Base-by-base conservation (phyloP, 1,284 basidiomycete genomes). In the Puccinia horiana region DNA sequence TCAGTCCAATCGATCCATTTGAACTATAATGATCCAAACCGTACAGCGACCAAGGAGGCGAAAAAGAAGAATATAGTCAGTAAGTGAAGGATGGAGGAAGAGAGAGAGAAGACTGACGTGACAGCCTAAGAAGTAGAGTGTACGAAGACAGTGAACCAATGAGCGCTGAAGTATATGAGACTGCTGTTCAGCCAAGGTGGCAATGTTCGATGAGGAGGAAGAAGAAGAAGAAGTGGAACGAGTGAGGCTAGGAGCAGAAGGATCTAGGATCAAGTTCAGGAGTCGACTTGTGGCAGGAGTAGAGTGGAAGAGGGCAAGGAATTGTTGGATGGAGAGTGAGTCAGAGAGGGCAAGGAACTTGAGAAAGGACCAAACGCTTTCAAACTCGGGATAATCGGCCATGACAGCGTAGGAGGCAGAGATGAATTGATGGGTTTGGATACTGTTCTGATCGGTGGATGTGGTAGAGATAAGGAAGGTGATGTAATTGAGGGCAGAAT, bases 401-500 rank as follows among this genome's bases (percentile, higher is more conserved):
- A 78, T 18, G n/a, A 49, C 49, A 18, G 42, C 18, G 56, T 70
- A 29, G 12, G 12, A 40, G 26, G 52, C 37, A n/a, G 1, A 18
- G 44, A 78, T 49, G 76, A 52, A 78, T 35, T 32, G 8, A 52
- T 35, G 11, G 29, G 61, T 29, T 23, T 6, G 18, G 11, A 1
- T 9, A 44, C n/a, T 35, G 52, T 11, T 26, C 23, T 14, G 58
- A 58, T 9, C 12, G 58, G 44, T 11, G 35, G 29, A 23, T 20
- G 42, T 35, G 42, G 54, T n/a, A 35, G 63, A 18, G 29, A 72
- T 49, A 0, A 80, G 54, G 35, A 56, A 70, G 11, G 67, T n/a
- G 69, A 80, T 42, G 69, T 80, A 80, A 44, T 80, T 52, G 56
- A 40, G 14, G 65, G 49, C 47, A 11, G 78, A 80, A 54, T 80